These are phyloP conservation scores for Moelleriella libera DNA, from an alignment of 2,329 filamentous ascomycete species.

Conservation along the genomic window DNA sequence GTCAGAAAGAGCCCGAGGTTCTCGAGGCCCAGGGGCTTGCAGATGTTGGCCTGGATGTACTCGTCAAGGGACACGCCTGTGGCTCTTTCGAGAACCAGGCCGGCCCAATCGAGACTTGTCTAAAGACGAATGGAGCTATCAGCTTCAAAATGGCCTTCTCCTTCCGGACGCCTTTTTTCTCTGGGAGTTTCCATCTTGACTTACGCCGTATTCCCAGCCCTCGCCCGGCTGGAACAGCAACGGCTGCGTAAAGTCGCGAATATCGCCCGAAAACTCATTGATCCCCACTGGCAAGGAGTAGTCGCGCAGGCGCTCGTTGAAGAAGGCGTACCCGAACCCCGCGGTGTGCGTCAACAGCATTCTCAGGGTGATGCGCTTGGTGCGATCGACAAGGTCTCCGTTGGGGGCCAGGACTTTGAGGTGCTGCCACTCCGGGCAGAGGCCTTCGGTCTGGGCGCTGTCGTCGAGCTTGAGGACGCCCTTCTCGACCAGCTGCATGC, in stretches of 20 bases:
- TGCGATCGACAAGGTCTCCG: slow-evolving; percentile 26
- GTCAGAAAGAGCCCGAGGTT: slow-evolving; percentile 44
- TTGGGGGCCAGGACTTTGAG: slow-evolving; percentile 28
- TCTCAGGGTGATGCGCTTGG: slow-evolving; percentile 36
- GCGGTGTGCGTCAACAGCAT: slow-evolving; percentile 42
- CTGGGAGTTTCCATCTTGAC: slow-evolving; percentile 6
- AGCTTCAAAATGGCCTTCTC: not conserved
- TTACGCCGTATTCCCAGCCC: slow-evolving; percentile 45
- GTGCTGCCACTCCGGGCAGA: slow-evolving; percentile 34
- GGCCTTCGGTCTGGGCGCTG: slow-evolving; percentile 24
- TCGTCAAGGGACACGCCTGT: slow-evolving; percentile 28
- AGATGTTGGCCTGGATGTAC: slow-evolving; percentile 33
- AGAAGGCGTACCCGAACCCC: slow-evolving; percentile 44
- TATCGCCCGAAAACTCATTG: slow-evolving; percentile 42
- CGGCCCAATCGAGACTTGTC: slow-evolving; percentile 39
- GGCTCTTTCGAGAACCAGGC: slow-evolving; percentile 30
- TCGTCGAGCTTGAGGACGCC: slow-evolving; percentile 34
- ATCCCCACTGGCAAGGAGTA: slow-evolving; percentile 32
- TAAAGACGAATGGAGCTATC: slow-evolving; percentile 10
- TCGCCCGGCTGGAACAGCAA: slow-evolving; percentile 50
- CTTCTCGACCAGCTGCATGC: slow-evolving; percentile 43
- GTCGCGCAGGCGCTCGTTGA: slow-evolving; percentile 31
- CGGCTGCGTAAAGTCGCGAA: slow-evolving; percentile 35
- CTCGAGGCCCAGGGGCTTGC: slow-evolving; percentile 29
- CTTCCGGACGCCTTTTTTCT: too few relatives aligned